Base-by-base conservation (phyloP, 2,329 filamentous ascomycete genomes). In the Exophiala mesophila region DNA sequence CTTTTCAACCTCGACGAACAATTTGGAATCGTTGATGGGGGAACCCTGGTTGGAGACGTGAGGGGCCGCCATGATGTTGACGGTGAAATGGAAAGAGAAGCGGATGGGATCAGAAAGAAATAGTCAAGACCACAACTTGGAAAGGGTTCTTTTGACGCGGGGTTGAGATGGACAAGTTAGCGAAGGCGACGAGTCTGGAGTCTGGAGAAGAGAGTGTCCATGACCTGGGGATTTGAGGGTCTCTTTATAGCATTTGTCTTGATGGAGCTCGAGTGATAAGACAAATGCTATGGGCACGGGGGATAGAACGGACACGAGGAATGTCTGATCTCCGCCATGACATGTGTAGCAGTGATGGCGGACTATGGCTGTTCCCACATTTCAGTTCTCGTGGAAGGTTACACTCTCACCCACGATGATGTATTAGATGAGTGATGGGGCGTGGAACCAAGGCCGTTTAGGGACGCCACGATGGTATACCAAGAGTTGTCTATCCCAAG, bases 341-440 rank as follows among this genome's bases (percentile, higher is more conserved):
- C 23, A 6, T 12, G 7, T 7, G 23, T 6, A 26, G 23, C 7
- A 26, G 6, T 6, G 12, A 26, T 26, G 23, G 12, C 32, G 16
- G 16, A 18, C 16, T 19, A 18, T 13, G 32, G 7, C 5, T 9
- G 8, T 17, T 19, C 32, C 32, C 15, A 34, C 16, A 18, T 34
- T 26, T 26, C n/a, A 6, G 20, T 34, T 34, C 32, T 34, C 32
- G 32, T 34, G 32, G 17, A 18, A 19, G 32, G 32, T 34, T 34
- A 34, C 32, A 34, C 32, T 34, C 17, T 26, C n/a, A n/a, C n/a
- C n/a, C n/a, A n/a, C n/a, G n/a, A n/a, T n/a, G n/a, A n/a, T n/a
- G n/a, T n/a, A n/a, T n/a, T n/a, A n/a, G n/a, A n/a, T n/a, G n/a
- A n/a, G n/a, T n/a, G n/a, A n/a, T n/a, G n/a, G n/a, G n/a, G n/a